These are phyloP conservation scores for Serpula lacrymans DNA, from an alignment of 768 basidiomycete species.

Conservation along the genomic window DNA sequence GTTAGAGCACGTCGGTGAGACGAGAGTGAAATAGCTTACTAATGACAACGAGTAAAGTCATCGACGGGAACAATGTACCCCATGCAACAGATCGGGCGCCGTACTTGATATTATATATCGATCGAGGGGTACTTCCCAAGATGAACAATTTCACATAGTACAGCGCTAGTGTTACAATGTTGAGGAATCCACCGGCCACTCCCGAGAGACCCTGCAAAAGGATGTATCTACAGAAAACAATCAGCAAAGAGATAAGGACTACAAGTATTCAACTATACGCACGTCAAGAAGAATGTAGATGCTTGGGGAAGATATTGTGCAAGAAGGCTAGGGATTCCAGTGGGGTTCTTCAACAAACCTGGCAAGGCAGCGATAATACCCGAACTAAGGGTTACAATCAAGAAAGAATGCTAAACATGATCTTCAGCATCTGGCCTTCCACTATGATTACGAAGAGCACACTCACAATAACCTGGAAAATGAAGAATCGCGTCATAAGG, in stretches of 20 bases:
- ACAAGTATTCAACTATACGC: slow-evolving; percentile 16
- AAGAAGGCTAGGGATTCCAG: slow-evolving; percentile 63
- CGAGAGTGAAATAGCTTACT: slow-evolving; percentile 40
- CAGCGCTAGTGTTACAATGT: slow-evolving; percentile 66
- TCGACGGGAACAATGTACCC: slow-evolving; percentile 72
- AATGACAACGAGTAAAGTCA: slow-evolving; percentile 82
- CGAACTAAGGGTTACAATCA: slow-evolving; percentile 81
- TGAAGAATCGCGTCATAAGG: slow-evolving; percentile 88
- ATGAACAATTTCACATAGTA: slow-evolving; percentile 92
- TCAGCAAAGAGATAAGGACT: not conserved
- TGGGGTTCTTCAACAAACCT: slow-evolving; percentile 61
- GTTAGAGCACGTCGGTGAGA: not conserved
- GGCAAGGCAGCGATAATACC: slow-evolving; percentile 77
- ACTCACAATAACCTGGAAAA: slow-evolving; percentile 89
- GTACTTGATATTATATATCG: slow-evolving; percentile 82
- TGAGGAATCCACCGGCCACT: slow-evolving; percentile 77
- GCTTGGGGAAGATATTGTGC: slow-evolving; percentile 78
- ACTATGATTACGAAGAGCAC: not conserved
- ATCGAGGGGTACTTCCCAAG: slow-evolving; percentile 84
- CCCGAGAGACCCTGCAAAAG: slow-evolving; percentile 79
- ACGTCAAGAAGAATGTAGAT: slow-evolving; percentile 91
- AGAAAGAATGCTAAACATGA: slow-evolving; percentile 76
- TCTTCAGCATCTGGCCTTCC: slow-evolving; percentile 2
- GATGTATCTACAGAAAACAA: slow-evolving; percentile 50
- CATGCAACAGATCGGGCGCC: slow-evolving; percentile 59